Evolutionary conservation across 2,329 filamentous ascomycete genomes (phyloP).

Genomic region (Fusarium palustre): DNA sequence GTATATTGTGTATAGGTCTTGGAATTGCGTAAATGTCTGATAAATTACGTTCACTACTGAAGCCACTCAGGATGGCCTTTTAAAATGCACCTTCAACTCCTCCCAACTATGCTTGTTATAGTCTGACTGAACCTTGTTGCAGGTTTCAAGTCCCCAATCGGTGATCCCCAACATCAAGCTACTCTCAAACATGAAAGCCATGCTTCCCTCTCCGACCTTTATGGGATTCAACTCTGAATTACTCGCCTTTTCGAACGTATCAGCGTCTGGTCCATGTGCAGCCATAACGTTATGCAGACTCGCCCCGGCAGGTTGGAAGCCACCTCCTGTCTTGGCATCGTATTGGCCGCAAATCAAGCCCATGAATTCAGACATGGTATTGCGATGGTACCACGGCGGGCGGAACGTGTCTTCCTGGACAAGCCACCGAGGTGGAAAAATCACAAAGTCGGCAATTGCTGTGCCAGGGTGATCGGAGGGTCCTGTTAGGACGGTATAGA

Average conservation of each 20-base stretch:
- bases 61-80: conserved; percentile 11
- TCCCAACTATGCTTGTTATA: conserved; percentile 84
- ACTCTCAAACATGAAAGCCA: conserved; percentile 78
- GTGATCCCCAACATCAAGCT: conserved; percentile 77
- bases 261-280: conserved; percentile 71
- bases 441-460: conserved; percentile 77
- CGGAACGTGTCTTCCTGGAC: conserved; percentile 78
- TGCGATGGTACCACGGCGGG: conserved; percentile 79
- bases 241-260: conserved; percentile 66
- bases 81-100: conserved; percentile 38
- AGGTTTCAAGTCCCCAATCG: conserved; percentile 74
- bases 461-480: conserved; percentile 70
- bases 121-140: conserved; percentile 68
- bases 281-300: conserved; percentile 78
- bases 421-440: conserved; percentile 79
- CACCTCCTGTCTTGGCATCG: conserved; percentile 69
- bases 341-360: conserved; percentile 68
- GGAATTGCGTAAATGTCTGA: not conserved
- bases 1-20: too few species aligned
- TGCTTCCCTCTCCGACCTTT: conserved; percentile 71
- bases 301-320: conserved; percentile 69
- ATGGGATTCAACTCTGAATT: conserved; percentile 65
- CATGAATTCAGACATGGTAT: conserved; percentile 76
- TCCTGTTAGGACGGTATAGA: conserved; percentile 78
- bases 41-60: not conserved